Conservation (phyloP, 2,329 filamentous ascomycete species). For the Ophiostoma angusticollis region DNA sequence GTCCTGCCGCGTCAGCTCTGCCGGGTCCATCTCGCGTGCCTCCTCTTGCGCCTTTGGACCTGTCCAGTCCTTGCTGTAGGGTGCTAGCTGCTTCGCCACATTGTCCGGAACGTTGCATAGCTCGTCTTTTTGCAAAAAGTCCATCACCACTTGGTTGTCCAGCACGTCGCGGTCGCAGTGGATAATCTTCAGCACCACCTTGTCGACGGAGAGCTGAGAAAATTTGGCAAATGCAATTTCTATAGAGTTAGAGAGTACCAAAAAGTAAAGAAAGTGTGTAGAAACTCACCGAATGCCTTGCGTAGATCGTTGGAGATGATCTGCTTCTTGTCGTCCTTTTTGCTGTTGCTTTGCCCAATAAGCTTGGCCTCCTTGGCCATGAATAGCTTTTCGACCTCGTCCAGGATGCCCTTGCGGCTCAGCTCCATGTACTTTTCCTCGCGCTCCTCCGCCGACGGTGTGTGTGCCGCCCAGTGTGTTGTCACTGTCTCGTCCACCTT, state of each 20-base stretch:
- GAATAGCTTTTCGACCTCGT: slow-evolving; percentile 95
- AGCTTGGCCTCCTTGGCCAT: slow-evolving; percentile 93
- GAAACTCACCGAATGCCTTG: slow-evolving; percentile 58
- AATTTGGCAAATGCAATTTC: slow-evolving; percentile 91
- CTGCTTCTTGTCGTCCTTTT: slow-evolving; percentile 94
- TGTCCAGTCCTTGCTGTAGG: slow-evolving; percentile 94
- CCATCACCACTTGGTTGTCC: slow-evolving; percentile 87
- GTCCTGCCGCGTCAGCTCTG: slow-evolving; percentile 83
- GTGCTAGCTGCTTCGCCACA: slow-evolving; percentile 77
- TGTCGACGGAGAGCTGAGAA: slow-evolving; percentile 70
- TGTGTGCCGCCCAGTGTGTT: slow-evolving; percentile 83
- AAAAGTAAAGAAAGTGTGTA: slow-evolving; percentile 19
- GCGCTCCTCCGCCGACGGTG: slow-evolving; percentile 73
- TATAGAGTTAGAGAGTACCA: too few relatives aligned
- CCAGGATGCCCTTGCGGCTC: slow-evolving; percentile 85
- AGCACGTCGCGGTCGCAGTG: slow-evolving; percentile 85
- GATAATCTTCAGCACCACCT: slow-evolving; percentile 83
- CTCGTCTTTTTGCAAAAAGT: slow-evolving; percentile 87
- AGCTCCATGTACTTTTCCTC: slow-evolving; percentile 95
- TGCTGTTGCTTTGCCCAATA: slow-evolving; percentile 56
- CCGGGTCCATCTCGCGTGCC: slow-evolving; percentile 71
- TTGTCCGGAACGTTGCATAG: slow-evolving; percentile 89
- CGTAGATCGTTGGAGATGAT: slow-evolving; percentile 84
- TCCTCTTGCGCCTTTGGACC: slow-evolving; percentile 69
- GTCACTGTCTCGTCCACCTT: slow-evolving; percentile 88